Evolutionary conservation across 129 eudicot genomes (phyloP).

Genomic region (Heracleum sosnowskyi): DNA sequence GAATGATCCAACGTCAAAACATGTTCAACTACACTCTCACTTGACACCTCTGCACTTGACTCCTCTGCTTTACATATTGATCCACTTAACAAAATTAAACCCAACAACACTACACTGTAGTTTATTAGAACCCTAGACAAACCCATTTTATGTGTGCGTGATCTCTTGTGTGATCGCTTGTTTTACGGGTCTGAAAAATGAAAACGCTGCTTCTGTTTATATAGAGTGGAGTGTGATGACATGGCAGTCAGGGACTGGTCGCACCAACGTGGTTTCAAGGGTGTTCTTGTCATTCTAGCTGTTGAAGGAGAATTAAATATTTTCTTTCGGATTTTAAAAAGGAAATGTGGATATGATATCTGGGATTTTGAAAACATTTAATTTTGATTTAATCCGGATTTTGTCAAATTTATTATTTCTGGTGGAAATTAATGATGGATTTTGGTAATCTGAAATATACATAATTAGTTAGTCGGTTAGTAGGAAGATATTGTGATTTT

Average conservation of each 20-base stretch:
- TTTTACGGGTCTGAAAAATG: background rate
- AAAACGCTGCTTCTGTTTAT: background rate
- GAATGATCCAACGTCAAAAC: slow-evolving; percentile 68
- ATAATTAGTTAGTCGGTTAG: too few species aligned
- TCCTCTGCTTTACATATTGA: slow-evolving; percentile 21
- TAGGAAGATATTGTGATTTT: too few species aligned
- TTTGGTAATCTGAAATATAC: too few species aligned
- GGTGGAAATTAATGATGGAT: too few species aligned
- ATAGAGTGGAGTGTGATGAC: background rate
- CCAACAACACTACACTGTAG: background rate
- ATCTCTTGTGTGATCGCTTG: background rate
- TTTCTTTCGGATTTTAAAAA: too few species aligned
- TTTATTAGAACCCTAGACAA: slow-evolving; percentile 17
- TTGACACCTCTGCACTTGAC: too few species aligned
- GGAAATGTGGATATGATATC: background rate
- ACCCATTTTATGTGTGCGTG: too few species aligned
- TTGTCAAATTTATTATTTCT: too few species aligned
- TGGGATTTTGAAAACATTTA: background rate
- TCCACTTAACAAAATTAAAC: slow-evolving; percentile 7
- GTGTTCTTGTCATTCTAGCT: background rate
- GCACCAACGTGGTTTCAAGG: background rate
- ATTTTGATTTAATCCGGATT: too few species aligned
- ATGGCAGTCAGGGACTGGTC: slow-evolving; percentile 2
- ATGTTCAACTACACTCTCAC: slow-evolving; percentile 21
- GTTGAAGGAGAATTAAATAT: background rate